Evolutionary conservation across 192 early-diverging fungal species (phyloP), one percentile per base, ranked within the genome.

Genomic region (Borealophlyctis nickersoniae): DNA sequence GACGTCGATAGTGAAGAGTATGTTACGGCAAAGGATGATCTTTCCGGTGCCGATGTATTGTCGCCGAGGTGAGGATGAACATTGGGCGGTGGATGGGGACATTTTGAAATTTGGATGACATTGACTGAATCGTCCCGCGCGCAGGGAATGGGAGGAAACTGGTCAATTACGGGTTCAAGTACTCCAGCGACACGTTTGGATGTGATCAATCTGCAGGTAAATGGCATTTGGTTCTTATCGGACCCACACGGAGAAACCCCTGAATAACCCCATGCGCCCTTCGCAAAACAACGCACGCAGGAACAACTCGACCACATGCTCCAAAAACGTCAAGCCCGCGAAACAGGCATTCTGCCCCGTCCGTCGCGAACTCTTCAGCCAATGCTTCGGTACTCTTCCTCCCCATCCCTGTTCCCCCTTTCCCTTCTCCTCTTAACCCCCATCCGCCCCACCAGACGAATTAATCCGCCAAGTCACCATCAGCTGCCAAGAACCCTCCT

Each of bases 21-120:
- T 84, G 92, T 99, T 49, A 98, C 95, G 94, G 91, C 94, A 9
- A 99, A 99, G 78, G 97, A 99, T 77, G 97, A 99, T 71, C 80
- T 99, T 45, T 92, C 90, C 54, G 97, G 97, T 52, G 97, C 97
- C 24, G 97, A 99, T 77, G 94, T 99, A n/a, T n/a, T n/a, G n/a
- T n/a, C n/a, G n/a, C n/a, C n/a, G n/a, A n/a, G n/a, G n/a, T n/a
- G n/a, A n/a, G n/a, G n/a, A n/a, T n/a, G n/a, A n/a, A n/a, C n/a
- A n/a, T n/a, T n/a, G n/a, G n/a, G n/a, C n/a, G n/a, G n/a, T n/a
- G n/a, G n/a, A n/a, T n/a, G n/a, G n/a, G n/a, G n/a, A n/a, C n/a
- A n/a, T n/a, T n/a, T n/a, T n/a, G n/a, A n/a, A n/a, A n/a, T n/a
- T n/a, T n/a, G n/a, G n/a, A n/a, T n/a, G n/a, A n/a, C n/a, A n/a